Base-by-base conservation (phyloP, 2,329 filamentous ascomycete genomes). In the Epichloe coenophiala region DNA sequence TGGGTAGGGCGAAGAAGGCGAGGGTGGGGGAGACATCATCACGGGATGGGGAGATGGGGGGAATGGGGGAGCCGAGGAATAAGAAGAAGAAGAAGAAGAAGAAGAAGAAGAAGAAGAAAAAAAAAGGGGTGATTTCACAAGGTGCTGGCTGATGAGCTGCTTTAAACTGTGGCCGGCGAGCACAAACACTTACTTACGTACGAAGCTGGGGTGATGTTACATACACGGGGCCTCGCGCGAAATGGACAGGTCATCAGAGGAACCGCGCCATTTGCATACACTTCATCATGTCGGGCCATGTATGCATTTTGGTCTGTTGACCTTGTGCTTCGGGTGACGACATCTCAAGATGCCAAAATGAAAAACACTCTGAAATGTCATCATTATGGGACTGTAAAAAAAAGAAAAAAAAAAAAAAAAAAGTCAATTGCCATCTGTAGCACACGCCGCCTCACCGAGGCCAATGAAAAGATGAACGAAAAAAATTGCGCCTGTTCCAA, bases 1-100 rank as follows among this genome's bases (percentile, higher is more conserved):
- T 71, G 3, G 68, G 68, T 11, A 56, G 57, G 53, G 55, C 54
- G 43, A 59, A 54, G 45, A 53, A 56, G 46, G 51, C 47, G 33
- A 51, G 47, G 17, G 11, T 40, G 41, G 31, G 48, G n/a, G 40
- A 1, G 21, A 4, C 4, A 6, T 23, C 23, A 27, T 27, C 27
- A 8, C 7, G 27, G 27, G 27, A 31, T 31, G 27, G 27, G 27
- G 8, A 27, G 2, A 2, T 27, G 23, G 6, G 23, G 23, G 6
- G 23, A 7, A 7, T 7, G 2, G 23, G 27, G 27, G 27, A 9
- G 27, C 8, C 27, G 31, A 46, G 4, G 39, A 41, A 6, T 17
- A 23, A 37, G 44, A 37, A 46, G 19, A 23, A 23, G 21, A 23
- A 21, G 3, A 36, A 19, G 35, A 46, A 17, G 17, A 17, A 17